Evolutionary conservation across 2,329 filamentous ascomycete genomes (phyloP).

Genomic region (Aschersonia sp.): DNA sequence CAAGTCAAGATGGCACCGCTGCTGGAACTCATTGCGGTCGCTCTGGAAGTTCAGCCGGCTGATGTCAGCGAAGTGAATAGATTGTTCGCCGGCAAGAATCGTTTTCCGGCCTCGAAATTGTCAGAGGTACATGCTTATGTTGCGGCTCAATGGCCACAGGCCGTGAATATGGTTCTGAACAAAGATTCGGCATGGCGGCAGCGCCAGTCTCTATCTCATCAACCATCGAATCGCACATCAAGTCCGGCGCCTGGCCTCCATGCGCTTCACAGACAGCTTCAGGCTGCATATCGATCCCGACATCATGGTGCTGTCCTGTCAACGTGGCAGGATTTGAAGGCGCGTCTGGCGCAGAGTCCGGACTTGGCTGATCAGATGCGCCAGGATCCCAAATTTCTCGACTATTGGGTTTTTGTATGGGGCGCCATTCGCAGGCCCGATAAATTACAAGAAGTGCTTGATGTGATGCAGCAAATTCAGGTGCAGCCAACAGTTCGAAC

Average conservation of each 20-base stretch:
- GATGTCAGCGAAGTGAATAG: slow-evolving; percentile 8
- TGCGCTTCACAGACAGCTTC: slow-evolving; percentile 15
- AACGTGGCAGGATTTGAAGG: slow-evolving; percentile 19
- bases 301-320: slow-evolving; percentile 14
- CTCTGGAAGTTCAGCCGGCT: slow-evolving; percentile 8
- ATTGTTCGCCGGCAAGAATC: slow-evolving; percentile 7
- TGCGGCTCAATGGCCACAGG: slow-evolving; percentile 13
- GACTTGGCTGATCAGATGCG: slow-evolving; percentile 14
- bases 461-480: slow-evolving; percentile 29
- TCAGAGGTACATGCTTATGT: slow-evolving; percentile 12
- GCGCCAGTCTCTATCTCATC: not conserved
- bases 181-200: slow-evolving; percentile 10
- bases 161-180: slow-evolving; percentile 10
- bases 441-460: slow-evolving; percentile 21
- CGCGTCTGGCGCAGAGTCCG: slow-evolving; percentile 10
- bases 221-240: not conserved
- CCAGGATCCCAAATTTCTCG: slow-evolving; percentile 19
- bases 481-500: slow-evolving; percentile 47
- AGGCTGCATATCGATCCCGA: slow-evolving; percentile 13
- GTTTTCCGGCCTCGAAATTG: slow-evolving; percentile 8
- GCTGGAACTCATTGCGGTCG: slow-evolving; percentile 11
- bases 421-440: slow-evolving; percentile 17
- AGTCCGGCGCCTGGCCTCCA: slow-evolving; percentile 2
- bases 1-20: slow-evolving; percentile 13
- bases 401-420: slow-evolving; percentile 25